Base-by-base conservation (phyloP, 169 alveolate genomes). In the Hepatocystis sp. region DNA sequence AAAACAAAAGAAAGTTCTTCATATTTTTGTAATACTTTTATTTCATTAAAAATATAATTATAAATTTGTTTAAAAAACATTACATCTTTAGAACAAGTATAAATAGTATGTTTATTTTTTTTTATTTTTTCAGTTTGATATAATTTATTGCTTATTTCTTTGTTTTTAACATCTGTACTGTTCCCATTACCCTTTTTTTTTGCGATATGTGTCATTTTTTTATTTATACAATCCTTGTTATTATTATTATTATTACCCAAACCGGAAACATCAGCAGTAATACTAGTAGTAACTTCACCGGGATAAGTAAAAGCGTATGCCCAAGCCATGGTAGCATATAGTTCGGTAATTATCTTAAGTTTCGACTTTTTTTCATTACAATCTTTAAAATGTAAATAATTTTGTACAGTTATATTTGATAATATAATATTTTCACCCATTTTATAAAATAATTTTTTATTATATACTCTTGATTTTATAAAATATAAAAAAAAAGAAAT, bases 251-350 rank as follows among this genome's bases (percentile, higher is more conserved):
- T n/a, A n/a, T n/a, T n/a, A n/a, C n/a, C n/a, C n/a, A n/a, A n/a
- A n/a, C n/a, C n/a, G n/a, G n/a, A n/a, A n/a, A n/a, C n/a, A n/a
- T n/a, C n/a, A n/a, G n/a, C n/a, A n/a, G n/a, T n/a, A n/a, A 5
- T 1, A 15, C 34, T 15, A 5, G 7, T 15, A 52, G 4, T 4
- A 47, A 13, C 47, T 17, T 27, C 66, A 46, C 34, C 51, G 44
- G 27, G 19, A 27, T 28, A 81, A 7, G 84, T 52, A 81, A 81
- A 81, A n/a, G 89, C 89, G 42, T 81, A 81, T 10, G 68, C 89
- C 89, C 89, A 81, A 10, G 89, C 60, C 89, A 81, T 81, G 1
- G 89, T 81, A 15, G 68, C 89, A 63, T 49, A 63, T 21, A 81
- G 39, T 52, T 81, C 89, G 7, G 67, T 61, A 44, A 81, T 23